Base-by-base conservation (phyloP, 805 yeast species). In the Metschnikowia santaceciliae region DNA sequence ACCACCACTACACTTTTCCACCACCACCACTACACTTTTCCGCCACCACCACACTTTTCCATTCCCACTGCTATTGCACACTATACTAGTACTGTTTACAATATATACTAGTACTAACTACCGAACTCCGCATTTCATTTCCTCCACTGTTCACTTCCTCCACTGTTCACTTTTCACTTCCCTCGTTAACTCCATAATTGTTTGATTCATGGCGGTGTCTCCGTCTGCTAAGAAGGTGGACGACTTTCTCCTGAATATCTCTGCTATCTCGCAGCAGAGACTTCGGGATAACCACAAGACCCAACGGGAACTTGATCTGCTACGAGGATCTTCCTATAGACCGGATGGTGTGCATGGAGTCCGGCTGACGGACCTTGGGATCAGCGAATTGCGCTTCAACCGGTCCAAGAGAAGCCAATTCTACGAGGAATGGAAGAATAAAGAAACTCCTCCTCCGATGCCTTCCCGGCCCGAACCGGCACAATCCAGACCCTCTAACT, bases 241-340 rank as follows among this genome's bases (percentile, higher is more conserved):
- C 51, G 75, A 71, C 50, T 73, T 73, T 48, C 57, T 73, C 37
- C 59, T 69, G 8, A 62, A 62, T 34, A 54, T 72, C 19, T 72
- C 77, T 4, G 61, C 64, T 44, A 52, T 72, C 6, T 70, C 76
- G 1, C 75, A 69, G 48, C 68, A 68, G 11, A 56, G 68, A 38
- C 48, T 72, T 17, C 49, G 56, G 37, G 70, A 73, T 48, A 75
- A 68, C 54, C 70, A 68, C 26, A 63, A 66, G 42, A 60, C 73
- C 8, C 72, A 68, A 50, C 58, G 74, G 17, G 62, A 59, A 10
- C 60, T 72, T 32, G 66, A 72, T 44, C 64, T 62, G 20, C 55
- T 69, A 38, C 55, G 65, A 35, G 60, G 55, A 60, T 2, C 20
- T 6, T 37, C 37, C 33, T 30, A 37, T n/a, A 14, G 17, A 5